These are phyloP conservation scores for Xylaria sp. DNA, from an alignment of 2,329 filamentous ascomycete species.

Conservation along the genomic window DNA sequence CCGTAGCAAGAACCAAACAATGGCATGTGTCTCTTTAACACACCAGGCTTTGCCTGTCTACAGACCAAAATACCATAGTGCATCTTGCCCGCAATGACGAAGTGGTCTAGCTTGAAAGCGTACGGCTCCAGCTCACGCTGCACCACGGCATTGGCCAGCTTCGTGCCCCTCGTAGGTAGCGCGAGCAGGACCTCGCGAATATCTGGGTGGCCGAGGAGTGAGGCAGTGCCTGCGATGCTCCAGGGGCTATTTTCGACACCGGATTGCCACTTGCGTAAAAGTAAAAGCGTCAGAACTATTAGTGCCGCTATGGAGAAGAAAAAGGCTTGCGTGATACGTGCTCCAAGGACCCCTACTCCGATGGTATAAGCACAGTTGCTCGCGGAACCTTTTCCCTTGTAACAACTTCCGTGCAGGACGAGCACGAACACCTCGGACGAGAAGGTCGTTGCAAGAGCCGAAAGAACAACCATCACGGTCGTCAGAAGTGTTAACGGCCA, in stretches of 20 bases:
- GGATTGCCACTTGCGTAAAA: constrained; percentile 49
- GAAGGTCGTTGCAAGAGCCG: constrained; percentile 50
- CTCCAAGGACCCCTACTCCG: constrained; percentile 45
- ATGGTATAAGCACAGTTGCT: constrained; percentile 49
- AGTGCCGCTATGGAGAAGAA: constrained; percentile 46
- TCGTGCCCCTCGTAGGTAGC: constrained; percentile 13
- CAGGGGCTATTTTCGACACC: constrained; percentile 53
- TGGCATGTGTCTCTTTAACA: constrained; percentile 12
- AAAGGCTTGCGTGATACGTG: constrained; percentile 45
- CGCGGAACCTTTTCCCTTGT: constrained; percentile 34
- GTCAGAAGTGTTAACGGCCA: constrained; percentile 51
- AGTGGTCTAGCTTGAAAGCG: constrained; percentile 20
- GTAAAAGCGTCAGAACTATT: constrained; percentile 43
- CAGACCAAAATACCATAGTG: constrained; percentile 28
- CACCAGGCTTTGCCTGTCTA: constrained; percentile 4
- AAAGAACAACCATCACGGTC: constrained; percentile 47
- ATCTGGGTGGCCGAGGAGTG: constrained; percentile 46
- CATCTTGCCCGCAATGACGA: constrained; percentile 8
- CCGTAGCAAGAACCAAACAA: constrained; percentile 19
- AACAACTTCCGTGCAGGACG: constrained; percentile 52
- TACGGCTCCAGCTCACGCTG: constrained; percentile 18
- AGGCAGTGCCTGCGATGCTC: constrained; percentile 52
- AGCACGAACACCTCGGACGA: constrained; percentile 53
- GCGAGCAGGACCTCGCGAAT: constrained; percentile 38
- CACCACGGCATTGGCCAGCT: constrained; percentile 19